Percentiles rank a stretch among this genome's conserved stretches.
phyloP scores from a whole-genome alignment of 2,329 filamentous ascomycete genomes.

The Ascochyta rabiei region DNA sequence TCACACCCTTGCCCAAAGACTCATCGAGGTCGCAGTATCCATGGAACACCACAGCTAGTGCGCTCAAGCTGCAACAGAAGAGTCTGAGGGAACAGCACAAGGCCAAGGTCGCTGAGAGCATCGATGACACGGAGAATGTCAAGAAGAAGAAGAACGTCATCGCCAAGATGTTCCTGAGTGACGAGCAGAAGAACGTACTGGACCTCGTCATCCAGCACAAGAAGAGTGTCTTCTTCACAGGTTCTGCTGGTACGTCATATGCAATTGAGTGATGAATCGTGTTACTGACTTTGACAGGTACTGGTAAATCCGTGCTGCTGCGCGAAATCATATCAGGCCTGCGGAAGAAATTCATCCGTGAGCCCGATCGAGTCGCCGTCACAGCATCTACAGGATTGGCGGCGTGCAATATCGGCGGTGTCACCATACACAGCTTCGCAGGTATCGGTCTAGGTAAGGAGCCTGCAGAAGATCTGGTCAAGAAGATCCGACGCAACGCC shows the following conservation, averaged over 20 bases:
- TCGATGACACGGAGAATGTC: slow-evolving; percentile 54
- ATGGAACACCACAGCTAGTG: slow-evolving; percentile 78
- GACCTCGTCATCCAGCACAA: slow-evolving; percentile 79
- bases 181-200: slow-evolving; percentile 84
- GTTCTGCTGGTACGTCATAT: slow-evolving; percentile 71
- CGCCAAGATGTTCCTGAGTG: slow-evolving; percentile 74
- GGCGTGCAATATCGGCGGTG: slow-evolving; percentile 94
- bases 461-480: slow-evolving; percentile 76
- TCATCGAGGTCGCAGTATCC: slow-evolving; percentile 47
- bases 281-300: slow-evolving; percentile 55
- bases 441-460: slow-evolving; percentile 97
- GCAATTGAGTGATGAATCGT: not conserved
- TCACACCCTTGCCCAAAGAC: slow-evolving; percentile 54
- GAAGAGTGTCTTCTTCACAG: slow-evolving; percentile 96
- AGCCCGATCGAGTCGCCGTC: slow-evolving; percentile 85
- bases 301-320: slow-evolving; percentile 96
- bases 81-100: slow-evolving; percentile 68
- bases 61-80: slow-evolving; percentile 78
- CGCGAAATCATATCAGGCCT: slow-evolving; percentile 85
- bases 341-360: slow-evolving; percentile 74
- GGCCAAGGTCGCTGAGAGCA: slow-evolving; percentile 47
- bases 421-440: slow-evolving; percentile 93
- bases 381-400: slow-evolving; percentile 96
- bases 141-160: slow-evolving; percentile 51
- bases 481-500: slow-evolving; percentile 86